Base-by-base conservation (phyloP, 805 yeast genomes). In the Kazachstania kunashirensis region DNA sequence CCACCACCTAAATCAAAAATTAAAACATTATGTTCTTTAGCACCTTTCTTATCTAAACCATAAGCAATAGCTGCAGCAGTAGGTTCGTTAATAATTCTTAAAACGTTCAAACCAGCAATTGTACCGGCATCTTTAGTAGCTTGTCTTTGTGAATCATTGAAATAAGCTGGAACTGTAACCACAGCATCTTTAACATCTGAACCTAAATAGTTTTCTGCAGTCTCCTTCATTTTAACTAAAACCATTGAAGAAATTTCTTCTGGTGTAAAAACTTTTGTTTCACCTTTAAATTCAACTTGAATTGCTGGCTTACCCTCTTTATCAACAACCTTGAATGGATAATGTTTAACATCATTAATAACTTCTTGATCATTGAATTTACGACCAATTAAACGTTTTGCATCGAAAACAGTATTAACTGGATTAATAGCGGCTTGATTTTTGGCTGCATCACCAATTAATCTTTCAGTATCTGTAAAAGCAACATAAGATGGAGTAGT, bases 1-100 rank as follows among this genome's bases (percentile, higher is more conserved):
- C 96, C 96, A 69, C 96, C 96, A 77, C 96, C 96, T 60, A 85
- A 73, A 68, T 85, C 96, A 73, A 85, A 85, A 58, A 85, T 85
- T 60, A 85, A 73, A 45, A 85, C 89, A 67, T 82, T 79, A 73
- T 80, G 81, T 71, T 83, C 94, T 57, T 76, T 77, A 63, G 74
- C 75, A 61, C 77, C 73, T 48, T 70, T 70, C 71, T 78, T 76
- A 51, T 82, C 89, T 46, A 88, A 75, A 69, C 96, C 96, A 71
- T 86, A 86, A 50, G 96, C 96, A 67, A 85, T 84, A 47, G 96
- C 96, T 49, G 96, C 96, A 36, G 96, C 96, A 46, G 96, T 85
- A 54, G 96, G 96, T 72, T 86, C 96, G 69, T 86, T 86, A 57
- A 88, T 86, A 63, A 86, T 86, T 71, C 96, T 79, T 65, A 84